Conservation (phyloP, 768 basidiomycete species). For the Pulveroboletus sp. region DNA sequence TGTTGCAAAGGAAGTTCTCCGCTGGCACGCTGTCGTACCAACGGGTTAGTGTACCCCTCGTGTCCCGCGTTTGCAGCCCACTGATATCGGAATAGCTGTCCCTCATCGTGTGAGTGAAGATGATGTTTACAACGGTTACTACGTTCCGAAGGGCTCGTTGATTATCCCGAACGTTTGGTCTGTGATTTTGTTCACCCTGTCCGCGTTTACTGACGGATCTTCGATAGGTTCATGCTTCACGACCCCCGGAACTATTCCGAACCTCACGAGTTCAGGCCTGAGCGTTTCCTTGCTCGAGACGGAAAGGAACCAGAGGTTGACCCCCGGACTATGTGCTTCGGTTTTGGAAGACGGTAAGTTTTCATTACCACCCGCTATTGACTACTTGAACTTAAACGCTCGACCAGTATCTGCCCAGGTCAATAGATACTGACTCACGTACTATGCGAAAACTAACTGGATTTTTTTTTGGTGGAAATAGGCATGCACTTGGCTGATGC, state of each 20-base stretch:
- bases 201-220: not conserved
- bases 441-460: constrained; percentile 25
- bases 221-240: constrained; percentile 30
- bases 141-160: constrained; percentile 47
- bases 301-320: constrained; percentile 45
- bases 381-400: constrained; percentile 4
- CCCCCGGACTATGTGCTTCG: constrained; percentile 61
- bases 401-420: constrained; percentile 29
- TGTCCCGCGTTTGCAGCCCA: not conserved
- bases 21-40: constrained; percentile 41
- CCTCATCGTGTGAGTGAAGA: constrained; percentile 58
- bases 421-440: not conserved
- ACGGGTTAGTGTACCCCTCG: constrained; percentile 34
- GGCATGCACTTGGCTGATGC: constrained; percentile 52
- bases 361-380: constrained; percentile 1
- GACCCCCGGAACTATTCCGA: constrained; percentile 42
- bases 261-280: constrained; percentile 56
- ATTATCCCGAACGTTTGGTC: constrained; percentile 25
- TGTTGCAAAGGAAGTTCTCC: constrained; percentile 52
- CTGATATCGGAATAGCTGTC: constrained; percentile 29
- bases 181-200: constrained; percentile 6
- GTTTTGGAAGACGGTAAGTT: constrained; percentile 60
- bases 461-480: constrained; percentile 15
- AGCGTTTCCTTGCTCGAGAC: constrained; percentile 46
- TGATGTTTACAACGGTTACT: constrained; percentile 58